phyloP scores from a whole-genome alignment of 495 filamentous ascomycete genomes.

The Penicillium cataractarum region DNA sequence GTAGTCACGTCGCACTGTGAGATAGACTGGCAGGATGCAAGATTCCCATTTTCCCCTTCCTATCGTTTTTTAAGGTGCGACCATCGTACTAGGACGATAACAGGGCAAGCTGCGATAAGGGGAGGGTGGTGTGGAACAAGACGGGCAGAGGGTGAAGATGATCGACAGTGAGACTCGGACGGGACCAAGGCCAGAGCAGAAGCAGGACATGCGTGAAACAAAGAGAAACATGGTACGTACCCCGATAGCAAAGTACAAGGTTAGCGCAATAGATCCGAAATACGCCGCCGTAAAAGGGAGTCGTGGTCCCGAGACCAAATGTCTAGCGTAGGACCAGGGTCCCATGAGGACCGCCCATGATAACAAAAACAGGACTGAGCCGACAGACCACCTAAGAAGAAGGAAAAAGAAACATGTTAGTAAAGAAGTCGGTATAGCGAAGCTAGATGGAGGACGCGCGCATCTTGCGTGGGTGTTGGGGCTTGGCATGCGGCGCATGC shows the following conservation, averaged over 20 bases:
- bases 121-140: conserved; percentile 11
- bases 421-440: conserved; percentile 10
- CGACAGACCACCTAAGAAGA: conserved; percentile 82
- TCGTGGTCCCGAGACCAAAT: conserved; percentile 81
- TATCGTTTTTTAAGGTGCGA: conserved; percentile 19
- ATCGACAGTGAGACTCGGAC: conserved; percentile 17
- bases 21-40: conserved; percentile 28
- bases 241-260: conserved; percentile 86
- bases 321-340: conserved; percentile 75
- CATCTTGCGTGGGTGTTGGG: conserved; percentile 16
- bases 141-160: conserved; percentile 10
- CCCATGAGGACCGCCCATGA: conserved; percentile 97
- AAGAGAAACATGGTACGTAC: conserved; percentile 59
- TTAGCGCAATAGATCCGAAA: conserved; percentile 91
- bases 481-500: conserved; percentile 34
- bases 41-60: conserved; percentile 25
- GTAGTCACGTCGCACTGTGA: conserved; percentile 25
- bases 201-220: not conserved
- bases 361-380: conserved; percentile 83
- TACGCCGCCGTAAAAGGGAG: conserved; percentile 96
- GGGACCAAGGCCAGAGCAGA: not conserved
- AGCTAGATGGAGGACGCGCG: conserved; percentile 10
- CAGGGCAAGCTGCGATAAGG: conserved; percentile 14
- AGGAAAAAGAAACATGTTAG: conserved; percentile 29
- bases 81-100: conserved; percentile 14